phyloP scores from a whole-genome alignment of 176 grass and related monocot genomes.

The Oropetium thomaeum region DNA sequence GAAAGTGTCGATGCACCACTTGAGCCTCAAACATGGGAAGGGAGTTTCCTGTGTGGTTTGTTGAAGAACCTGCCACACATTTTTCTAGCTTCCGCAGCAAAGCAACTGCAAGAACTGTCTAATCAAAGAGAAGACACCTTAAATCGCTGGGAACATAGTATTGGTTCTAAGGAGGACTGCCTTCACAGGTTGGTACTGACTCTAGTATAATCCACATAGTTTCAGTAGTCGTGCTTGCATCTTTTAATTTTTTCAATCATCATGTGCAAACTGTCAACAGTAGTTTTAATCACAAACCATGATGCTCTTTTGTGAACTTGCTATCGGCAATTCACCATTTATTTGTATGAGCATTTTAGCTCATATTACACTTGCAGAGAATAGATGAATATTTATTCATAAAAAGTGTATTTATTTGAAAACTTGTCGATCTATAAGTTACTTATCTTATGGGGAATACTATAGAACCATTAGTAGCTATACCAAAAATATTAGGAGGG shows the following conservation, averaged over 20 bases:
- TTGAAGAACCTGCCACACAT: constrained; percentile 57
- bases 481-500: neutral
- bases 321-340: neutral
- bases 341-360: neutral
- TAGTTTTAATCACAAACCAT: neutral
- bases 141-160: constrained; percentile 51
- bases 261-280: neutral
- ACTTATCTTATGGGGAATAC: neutral
- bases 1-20: constrained; percentile 54
- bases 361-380: neutral
- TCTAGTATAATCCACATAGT: neutral
- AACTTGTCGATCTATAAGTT: neutral
- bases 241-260: neutral
- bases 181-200: constrained; percentile 56
- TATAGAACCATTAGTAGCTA: neutral
- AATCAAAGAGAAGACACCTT: constrained; percentile 51
- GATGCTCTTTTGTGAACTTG: neutral
- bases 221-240: neutral
- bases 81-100: constrained; percentile 44
- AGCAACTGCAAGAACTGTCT: constrained; percentile 55
- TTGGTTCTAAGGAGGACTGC: constrained; percentile 48
- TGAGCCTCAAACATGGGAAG: constrained; percentile 57
- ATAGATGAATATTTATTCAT: neutral
- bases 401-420: neutral
- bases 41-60: constrained; percentile 61